phyloP scores from a whole-genome alignment of 129 eudicot genomes.

The Ambrosia trifida region DNA sequence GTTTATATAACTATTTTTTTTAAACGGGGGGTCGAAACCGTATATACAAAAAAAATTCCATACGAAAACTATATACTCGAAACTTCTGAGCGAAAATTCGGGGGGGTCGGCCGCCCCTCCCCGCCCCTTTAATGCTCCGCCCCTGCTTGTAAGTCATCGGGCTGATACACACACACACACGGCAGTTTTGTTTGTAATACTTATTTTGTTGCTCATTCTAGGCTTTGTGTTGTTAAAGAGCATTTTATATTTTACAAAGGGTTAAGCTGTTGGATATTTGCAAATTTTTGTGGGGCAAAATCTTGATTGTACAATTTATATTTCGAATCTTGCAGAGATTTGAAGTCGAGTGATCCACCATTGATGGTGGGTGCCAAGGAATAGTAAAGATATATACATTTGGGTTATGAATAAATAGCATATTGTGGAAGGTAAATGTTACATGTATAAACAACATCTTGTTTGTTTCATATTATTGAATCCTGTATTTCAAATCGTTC shows the following conservation, averaged over 20 bases:
- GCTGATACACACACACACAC: no score
- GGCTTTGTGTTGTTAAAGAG: conserved; percentile 49
- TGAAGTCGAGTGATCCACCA: conserved; percentile 34
- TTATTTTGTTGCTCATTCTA: conserved; percentile 39
- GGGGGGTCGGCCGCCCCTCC: no score
- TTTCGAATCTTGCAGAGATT: conserved; percentile 32
- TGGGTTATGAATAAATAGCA: not conserved
- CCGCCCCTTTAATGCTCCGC: no score
- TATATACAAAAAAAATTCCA: no score
- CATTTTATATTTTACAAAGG: conserved; percentile 23
- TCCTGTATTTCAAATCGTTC: no score
- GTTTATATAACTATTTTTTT: no score
- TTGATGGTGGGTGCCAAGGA: conserved; percentile 28
- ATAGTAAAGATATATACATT: conserved; percentile 8
- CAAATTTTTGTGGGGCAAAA: not conserved
- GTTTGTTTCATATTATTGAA: not conserved
- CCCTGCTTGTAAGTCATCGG: no score
- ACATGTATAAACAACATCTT: not conserved
- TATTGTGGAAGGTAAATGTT: not conserved
- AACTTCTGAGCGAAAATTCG: no score
- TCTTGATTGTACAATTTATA: conserved; percentile 9
- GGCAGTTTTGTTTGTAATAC: not conserved
- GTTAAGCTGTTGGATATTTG: conserved; percentile 7
- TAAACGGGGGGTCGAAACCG: no score
- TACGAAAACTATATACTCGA: no score